Base-by-base conservation (phyloP, 306 rosid species). In the Pyrus communis region DNA sequence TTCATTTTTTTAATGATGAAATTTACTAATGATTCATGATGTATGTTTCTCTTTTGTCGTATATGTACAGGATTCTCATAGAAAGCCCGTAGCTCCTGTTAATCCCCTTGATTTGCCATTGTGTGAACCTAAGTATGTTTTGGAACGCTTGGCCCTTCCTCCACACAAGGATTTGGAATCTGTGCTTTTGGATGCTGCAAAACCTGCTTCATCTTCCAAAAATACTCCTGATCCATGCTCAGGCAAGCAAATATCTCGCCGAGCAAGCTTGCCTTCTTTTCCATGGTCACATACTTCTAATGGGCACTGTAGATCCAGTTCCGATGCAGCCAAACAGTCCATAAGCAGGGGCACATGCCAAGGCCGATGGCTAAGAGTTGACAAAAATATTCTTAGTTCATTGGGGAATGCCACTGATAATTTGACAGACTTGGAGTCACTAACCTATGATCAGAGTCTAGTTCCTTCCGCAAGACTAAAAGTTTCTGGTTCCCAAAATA, bases 241-340 rank as follows among this genome's bases (percentile, higher is more conserved):
- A 19, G 84, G 87, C 80, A 92, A 89, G 91, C 96, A 89, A 83
- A 84, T 85, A 77, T 78, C 86, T 77, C 93, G 93, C 68, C 84
- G 88, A 55, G 86, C 87, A 52, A 91, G 91, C 88, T 89, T 96
- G 88, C 89, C 92, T 17, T 83, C 97, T 58, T 91, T 92, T 87
- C 87, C 88, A 43, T 96, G 99, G 99, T 96, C 98, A 55, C 91
- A 96, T 81, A 71, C 88, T 78, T 91, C 87, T 67, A 90, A 82
- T 73, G 91, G 96, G 61, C 88, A 91, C 77, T 88, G 85, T 85
- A 89, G 96, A 88, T 78, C 84, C 72, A 92, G 79, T 87, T 88
- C 91, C 18, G 99, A 96, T 75, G 72, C 87, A 23, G 85, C 82
- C 75, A 96, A 89, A 82, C 79, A 84, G 67, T 85, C 98, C 61